Percentiles rank a stretch among this genome's conserved stretches.
These are phyloP conservation scores for Pyropia yezoensis DNA, from an alignment of 23 red algal species.

Conservation along the genomic window DNA sequence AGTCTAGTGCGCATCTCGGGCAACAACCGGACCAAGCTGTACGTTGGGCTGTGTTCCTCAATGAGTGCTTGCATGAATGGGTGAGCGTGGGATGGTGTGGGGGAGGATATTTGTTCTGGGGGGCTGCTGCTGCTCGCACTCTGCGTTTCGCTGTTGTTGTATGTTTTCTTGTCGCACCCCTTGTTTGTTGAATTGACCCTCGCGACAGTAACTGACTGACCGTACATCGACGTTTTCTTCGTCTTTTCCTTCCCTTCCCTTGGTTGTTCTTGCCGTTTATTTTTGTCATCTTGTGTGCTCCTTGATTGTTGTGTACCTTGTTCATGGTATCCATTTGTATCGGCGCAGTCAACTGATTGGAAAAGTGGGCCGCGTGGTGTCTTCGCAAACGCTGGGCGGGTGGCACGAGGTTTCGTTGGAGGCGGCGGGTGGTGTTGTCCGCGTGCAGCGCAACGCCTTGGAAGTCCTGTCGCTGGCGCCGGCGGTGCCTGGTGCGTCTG, in stretches of 20 bases:
- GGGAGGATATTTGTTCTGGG: too few species aligned
- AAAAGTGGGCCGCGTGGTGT: constrained; percentile 39
- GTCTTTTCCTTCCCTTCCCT: too few species aligned
- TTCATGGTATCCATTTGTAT: background rate
- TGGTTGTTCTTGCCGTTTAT: too few species aligned
- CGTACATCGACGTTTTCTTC: too few species aligned
- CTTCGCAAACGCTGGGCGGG: constrained; percentile 65
- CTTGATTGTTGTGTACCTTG: background rate
- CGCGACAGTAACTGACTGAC: too few species aligned
- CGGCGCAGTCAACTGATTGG: constrained; percentile 20
- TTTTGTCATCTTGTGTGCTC: too few species aligned
- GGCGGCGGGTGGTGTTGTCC: constrained; percentile 33
- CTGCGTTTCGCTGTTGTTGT: too few species aligned
- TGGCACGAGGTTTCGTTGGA: constrained; percentile 83
- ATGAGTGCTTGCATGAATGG: too few species aligned
- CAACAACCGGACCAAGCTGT: constrained; percentile 91
- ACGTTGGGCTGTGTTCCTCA: background rate
- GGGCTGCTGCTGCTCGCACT: too few species aligned
- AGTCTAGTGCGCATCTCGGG: constrained; percentile 71
- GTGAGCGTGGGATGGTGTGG: too few species aligned
- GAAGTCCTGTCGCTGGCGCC: constrained; percentile 38
- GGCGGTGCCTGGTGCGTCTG: background rate
- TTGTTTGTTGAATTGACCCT: too few species aligned
- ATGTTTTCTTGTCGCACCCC: too few species aligned
- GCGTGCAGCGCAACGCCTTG: constrained; percentile 85